Percentiles rank a stretch among this genome's conserved stretches.
These are phyloP conservation scores for Boletus vermiculosoides DNA, from an alignment of 768 basidiomycete genomes.

Conservation along the genomic window DNA sequence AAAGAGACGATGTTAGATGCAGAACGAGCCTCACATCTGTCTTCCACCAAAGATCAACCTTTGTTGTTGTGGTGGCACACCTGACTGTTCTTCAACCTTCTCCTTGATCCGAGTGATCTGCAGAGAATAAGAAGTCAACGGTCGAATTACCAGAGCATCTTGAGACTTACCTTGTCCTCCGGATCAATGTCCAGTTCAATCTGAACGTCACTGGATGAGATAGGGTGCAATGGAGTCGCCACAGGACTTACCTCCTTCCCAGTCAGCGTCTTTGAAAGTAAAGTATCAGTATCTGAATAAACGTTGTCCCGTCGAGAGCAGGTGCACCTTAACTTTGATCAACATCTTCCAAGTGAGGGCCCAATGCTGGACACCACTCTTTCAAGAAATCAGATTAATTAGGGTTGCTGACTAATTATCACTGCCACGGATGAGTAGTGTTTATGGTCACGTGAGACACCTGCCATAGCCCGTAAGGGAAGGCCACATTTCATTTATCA, in stretches of 20 bases:
- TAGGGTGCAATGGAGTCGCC: neutral
- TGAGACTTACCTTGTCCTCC: conserved; percentile 69
- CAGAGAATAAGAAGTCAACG: neutral
- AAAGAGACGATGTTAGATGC: neutral
- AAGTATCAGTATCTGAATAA: neutral
- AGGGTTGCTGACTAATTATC: neutral
- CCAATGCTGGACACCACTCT: neutral
- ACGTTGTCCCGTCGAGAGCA: neutral
- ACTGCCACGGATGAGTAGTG: neutral
- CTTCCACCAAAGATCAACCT: conserved; percentile 90
- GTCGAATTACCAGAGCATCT: neutral
- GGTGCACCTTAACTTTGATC: conserved; percentile 27
- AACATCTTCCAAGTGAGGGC: conserved; percentile 18
- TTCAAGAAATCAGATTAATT: neutral
- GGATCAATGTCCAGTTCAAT: conserved; percentile 95
- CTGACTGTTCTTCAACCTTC: conserved; percentile 97
- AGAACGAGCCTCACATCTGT: conserved; percentile 68
- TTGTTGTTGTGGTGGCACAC: conserved; percentile 95
- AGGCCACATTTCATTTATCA: no score
- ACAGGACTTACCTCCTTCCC: conserved; percentile 80
- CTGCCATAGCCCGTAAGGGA: no score
- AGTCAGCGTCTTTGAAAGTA: conserved; percentile 50
- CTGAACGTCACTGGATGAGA: conserved; percentile 37
- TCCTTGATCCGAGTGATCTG: conserved; percentile 95
- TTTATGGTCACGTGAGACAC: neutral